phyloP scores from a whole-genome alignment of 495 filamentous ascomycete species.

The Annulohypoxylon nitens region DNA sequence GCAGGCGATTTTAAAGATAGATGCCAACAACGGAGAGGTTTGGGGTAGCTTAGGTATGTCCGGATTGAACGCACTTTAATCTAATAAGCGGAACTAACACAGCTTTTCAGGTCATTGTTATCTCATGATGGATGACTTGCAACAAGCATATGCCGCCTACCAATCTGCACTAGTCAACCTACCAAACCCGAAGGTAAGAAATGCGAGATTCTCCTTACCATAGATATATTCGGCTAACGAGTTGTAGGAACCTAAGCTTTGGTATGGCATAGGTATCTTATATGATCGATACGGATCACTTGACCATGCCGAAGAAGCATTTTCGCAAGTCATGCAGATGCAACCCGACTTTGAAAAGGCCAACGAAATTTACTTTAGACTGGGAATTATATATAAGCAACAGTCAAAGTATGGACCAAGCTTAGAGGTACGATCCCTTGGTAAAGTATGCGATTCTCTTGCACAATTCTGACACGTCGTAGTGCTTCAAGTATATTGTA shows the following conservation, averaged over 20 bases:
- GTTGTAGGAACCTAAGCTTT: conserved; percentile 92
- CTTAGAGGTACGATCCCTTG: conserved; percentile 76
- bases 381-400: conserved; percentile 99
- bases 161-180: conserved; percentile 95
- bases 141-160: conserved; percentile 98
- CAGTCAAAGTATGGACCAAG: conserved; percentile 94
- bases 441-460: conserved; percentile 20
- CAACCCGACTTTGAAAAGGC: conserved; percentile 98
- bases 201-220: neutral
- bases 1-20: conserved; percentile 90
- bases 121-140: conserved; percentile 99
- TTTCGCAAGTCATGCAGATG: conserved; percentile 99
- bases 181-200: conserved; percentile 88
- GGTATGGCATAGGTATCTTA: conserved; percentile 98
- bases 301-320: conserved; percentile 98
- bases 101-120: conserved; percentile 84
- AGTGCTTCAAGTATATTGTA: conserved; percentile 99
- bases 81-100: conserved; percentile 35
- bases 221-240: conserved; percentile 30
- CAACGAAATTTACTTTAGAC: conserved; percentile 98
- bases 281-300: conserved; percentile 98
- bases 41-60: conserved; percentile 91
- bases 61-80: neutral
- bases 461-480: conserved; percentile 47
- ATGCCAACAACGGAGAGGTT: conserved; percentile 89